Base-by-base conservation (phyloP, 192 early-diverging fungal genomes). In the Backusella macrospora region DNA sequence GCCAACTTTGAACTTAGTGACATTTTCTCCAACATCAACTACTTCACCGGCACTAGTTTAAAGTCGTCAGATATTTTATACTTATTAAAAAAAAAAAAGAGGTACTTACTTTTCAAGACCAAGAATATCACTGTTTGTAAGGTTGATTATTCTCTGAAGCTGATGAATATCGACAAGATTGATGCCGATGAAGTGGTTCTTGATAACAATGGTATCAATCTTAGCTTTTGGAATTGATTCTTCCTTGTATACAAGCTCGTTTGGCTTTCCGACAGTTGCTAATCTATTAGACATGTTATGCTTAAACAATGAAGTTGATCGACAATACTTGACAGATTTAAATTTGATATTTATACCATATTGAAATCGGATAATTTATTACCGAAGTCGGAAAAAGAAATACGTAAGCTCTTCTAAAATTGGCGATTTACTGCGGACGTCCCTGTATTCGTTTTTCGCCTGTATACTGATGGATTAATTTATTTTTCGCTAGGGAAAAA, bases 81-180 rank as follows among this genome's bases (percentile, higher is more conserved):
- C 29, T 34, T 34, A 34, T 34, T 34, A 34, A 34, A 34, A 34
- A 34, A 34, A 34, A 34, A 55, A 48, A 26, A 8, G 9, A 2
- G 14, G 46, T 5, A 37, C 49, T 69, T 69, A 78, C 77, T 83
- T 95, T 82, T 98, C 96, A 18, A 90, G 83, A 37, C 96, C 96
- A 37, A 92, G 81, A 59, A 88, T 84, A 44, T 85, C 87, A 4
- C 94, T 94, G 2, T 92, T 75, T 4, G 85, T 65, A 12, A 89
- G 65, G 46, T 83, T 84, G 76, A 96, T 96, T 9, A 94, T 80
- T 40, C 96, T 96, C 14, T 84, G 84, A 64, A 96, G 91, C 59
- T 93, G 94, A 79, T 96, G 95, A 0, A 91, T 97, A 79, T 98
- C 96, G 69, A 97, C 94, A 63, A 90, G 95, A 83, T 97, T 98